Percentiles rank a stretch among this genome's conserved stretches.
Evolutionary conservation across 441 rosid species (phyloP).

Genomic region (Kokia cookei): DNA sequence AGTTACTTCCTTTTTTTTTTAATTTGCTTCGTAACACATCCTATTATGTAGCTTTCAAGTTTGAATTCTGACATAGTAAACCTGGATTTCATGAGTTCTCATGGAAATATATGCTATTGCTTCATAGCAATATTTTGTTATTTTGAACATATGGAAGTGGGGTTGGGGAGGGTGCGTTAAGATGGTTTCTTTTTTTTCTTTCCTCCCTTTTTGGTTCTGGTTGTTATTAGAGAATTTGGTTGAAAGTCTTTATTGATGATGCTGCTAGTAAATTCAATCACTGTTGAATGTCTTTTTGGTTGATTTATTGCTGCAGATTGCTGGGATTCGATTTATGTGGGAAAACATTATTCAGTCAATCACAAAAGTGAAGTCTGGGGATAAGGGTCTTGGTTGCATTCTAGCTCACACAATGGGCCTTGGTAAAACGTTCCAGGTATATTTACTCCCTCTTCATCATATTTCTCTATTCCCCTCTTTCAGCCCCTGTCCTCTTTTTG

Average conservation of each 20-base stretch:
- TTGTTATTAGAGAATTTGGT: not conserved
- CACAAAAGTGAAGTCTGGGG: slow-evolving; percentile 85
- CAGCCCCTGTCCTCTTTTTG: slow-evolving; percentile 1
- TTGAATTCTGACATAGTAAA: not conserved
- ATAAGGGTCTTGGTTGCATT: slow-evolving; percentile 99
- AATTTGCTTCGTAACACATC: not conserved
- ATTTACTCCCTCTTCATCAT: slow-evolving; percentile 8
- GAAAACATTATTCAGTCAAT: slow-evolving; percentile 96
- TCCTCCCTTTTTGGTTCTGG: not conserved
- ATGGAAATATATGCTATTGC: not conserved
- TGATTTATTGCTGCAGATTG: slow-evolving; percentile 54
- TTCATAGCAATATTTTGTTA: not conserved
- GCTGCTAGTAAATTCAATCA: not conserved
- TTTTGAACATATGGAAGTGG: not conserved
- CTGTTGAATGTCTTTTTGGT: slow-evolving; percentile 1
- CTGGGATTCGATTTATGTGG: slow-evolving; percentile 99
- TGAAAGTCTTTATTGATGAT: not conserved
- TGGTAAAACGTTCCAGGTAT: slow-evolving; percentile 99
- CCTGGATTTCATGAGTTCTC: not conserved
- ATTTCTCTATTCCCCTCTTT: not conserved
- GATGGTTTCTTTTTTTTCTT: not conserved
- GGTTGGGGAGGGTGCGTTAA: not conserved
- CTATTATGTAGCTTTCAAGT: not conserved
- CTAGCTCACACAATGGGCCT: slow-evolving; percentile 99
- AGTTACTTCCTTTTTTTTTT: not conserved